These are phyloP conservation scores for Pyrenophora graminea DNA, from an alignment of 2,329 filamentous ascomycete species.

Conservation along the genomic window DNA sequence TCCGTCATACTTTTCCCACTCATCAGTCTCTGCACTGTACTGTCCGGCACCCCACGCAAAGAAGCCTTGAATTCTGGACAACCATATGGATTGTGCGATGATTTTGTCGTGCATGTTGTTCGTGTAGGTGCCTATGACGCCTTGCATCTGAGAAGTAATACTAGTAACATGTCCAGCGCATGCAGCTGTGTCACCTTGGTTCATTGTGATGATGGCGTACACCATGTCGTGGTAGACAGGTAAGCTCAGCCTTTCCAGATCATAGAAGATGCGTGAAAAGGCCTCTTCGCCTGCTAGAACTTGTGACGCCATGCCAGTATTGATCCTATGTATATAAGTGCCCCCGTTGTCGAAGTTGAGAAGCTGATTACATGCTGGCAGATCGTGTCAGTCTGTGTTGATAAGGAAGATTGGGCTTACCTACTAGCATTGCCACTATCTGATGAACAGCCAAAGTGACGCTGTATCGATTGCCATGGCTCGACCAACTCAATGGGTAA, in stretches of 20 bases:
- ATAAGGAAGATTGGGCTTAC: neutral
- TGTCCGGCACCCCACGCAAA: slow-evolving; percentile 5
- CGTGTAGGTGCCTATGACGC: neutral
- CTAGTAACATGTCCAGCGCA: neutral
- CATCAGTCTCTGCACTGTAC: neutral
- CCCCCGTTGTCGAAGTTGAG: slow-evolving; percentile 7
- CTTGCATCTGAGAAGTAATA: slow-evolving; percentile 3
- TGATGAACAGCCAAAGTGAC: slow-evolving; percentile 3
- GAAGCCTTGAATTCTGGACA: slow-evolving; percentile 8
- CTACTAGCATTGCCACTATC: slow-evolving; percentile 1
- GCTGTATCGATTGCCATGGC: slow-evolving; percentile 2
- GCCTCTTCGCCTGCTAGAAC: neutral
- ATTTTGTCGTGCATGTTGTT: slow-evolving; percentile 5
- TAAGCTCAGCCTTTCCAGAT: neutral
- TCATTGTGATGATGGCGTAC: neutral
- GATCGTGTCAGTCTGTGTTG: neutral
- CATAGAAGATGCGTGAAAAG: slow-evolving; percentile 6
- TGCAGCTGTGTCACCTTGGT: neutral
- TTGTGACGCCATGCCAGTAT: neutral
- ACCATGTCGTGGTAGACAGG: slow-evolving; percentile 6
- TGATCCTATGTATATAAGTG: slow-evolving; percentile 1
- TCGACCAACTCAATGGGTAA: neutral
- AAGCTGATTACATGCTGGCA: neutral
- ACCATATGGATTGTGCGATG: slow-evolving; percentile 5
- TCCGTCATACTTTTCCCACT: slow-evolving; percentile 5